Base-by-base conservation (phyloP, 2,329 filamentous ascomycete genomes). In the Aspergillus fumigatus region DNA sequence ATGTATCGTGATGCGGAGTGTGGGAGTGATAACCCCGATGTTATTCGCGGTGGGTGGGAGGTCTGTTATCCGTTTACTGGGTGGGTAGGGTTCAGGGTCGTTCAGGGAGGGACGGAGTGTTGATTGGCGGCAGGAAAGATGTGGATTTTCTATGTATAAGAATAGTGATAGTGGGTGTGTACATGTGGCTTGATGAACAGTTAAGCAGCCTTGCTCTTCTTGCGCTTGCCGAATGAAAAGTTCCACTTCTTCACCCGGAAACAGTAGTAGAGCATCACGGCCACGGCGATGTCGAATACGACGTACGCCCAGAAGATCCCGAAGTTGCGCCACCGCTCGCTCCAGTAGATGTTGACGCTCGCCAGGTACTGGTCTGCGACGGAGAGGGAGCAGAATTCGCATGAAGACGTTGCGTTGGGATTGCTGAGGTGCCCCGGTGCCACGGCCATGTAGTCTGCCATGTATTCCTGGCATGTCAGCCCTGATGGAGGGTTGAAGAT, bases 271-370 rank as follows among this genome's bases (percentile, higher is more conserved):
- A 48, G 79, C 25, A 62, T 1, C 26, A 85, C 66, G 1, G 84
- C 82, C 0, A 75, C 79, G 27, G 69, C 71, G 9, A 84, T 67
- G 65, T 87, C 86, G 65, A 86, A 84, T 4, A 74, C 65, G 52
- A 86, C 77, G 58, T 81, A 88, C 0, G 75, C 79, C 77, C 82
- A 86, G 49, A 86, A 71, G 27, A 88, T 71, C 0, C 85, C 87
- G 66, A 88, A 87, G 69, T 90, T 87, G 57, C 86, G 79, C 86
- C 87, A 90, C 11, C 84, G 75, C 14, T 88, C 74, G 8, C 55
- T 66, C 65, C 85, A 89, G 54, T 77, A 63, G 26, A 82, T 79
- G 27, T 74, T 72, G 43, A 83, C 77, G 0, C 56, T 55, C 0
- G 74, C 62, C 43, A 77, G 65, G 55, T 74, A 79, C 50, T 78